A percentile compares a stretch with the other conserved stretches of the same genome.
Evolutionary conservation across 2,329 filamentous ascomycete genomes (phyloP).

Genomic region (Curvularia hawaiiensis): DNA sequence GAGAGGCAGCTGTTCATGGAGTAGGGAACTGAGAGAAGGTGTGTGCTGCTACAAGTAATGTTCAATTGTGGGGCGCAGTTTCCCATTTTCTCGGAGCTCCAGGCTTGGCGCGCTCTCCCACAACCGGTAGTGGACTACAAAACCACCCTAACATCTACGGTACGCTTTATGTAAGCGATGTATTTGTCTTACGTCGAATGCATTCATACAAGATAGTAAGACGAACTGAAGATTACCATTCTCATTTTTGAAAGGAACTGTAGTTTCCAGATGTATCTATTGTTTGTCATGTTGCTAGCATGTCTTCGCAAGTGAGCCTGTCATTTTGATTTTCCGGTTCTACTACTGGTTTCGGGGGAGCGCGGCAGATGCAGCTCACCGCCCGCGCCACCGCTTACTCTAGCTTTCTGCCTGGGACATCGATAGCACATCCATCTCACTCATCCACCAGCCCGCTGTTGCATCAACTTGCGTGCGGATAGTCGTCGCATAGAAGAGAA

Average conservation of each 20-base stretch:
- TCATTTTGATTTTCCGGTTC: too few relatives aligned
- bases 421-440: neutral
- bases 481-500: slow-evolving; percentile 12
- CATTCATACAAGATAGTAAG: too few relatives aligned
- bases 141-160: too few relatives aligned
- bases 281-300: too few relatives aligned
- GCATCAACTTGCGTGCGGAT: slow-evolving; percentile 21
- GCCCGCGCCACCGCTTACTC: slow-evolving; percentile 19
- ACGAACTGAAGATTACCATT: too few relatives aligned
- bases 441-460: slow-evolving; percentile 19
- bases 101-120: slow-evolving; percentile 21
- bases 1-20: slow-evolving; percentile 31
- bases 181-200: too few relatives aligned
- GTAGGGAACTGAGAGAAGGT: slow-evolving; percentile 8
- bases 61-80: slow-evolving; percentile 20
- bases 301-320: too few relatives aligned
- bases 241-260: too few relatives aligned
- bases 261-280: too few relatives aligned
- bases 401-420: slow-evolving; percentile 8
- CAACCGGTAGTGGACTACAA: too few relatives aligned
- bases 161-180: too few relatives aligned
- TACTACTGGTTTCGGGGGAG: too few relatives aligned
- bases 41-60: slow-evolving; percentile 9
- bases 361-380: slow-evolving; percentile 28
- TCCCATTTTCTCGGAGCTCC: slow-evolving; percentile 27